phyloP scores from a whole-genome alignment of 176 grass and related monocot species.

The Cymbopogon citratus region DNA sequence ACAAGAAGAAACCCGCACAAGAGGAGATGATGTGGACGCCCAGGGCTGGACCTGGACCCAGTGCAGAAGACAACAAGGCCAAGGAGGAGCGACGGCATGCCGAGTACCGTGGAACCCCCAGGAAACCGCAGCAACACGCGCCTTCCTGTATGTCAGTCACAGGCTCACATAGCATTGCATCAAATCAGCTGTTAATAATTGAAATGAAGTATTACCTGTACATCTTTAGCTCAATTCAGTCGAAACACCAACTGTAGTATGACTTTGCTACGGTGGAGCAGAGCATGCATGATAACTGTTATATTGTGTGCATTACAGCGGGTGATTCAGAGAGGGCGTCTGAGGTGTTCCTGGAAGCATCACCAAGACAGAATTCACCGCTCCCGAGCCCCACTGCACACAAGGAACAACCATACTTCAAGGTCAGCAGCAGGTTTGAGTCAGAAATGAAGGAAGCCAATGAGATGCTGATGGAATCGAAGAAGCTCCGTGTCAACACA shows the following conservation, averaged over 20 bases:
- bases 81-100: constrained; percentile 1
- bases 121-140: background rate
- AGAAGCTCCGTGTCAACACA: constrained; percentile 51
- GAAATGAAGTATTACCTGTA: background rate
- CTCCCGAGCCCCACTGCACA: constrained; percentile 24
- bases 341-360: constrained; percentile 38
- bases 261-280: background rate
- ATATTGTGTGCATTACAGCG: constrained; percentile 16
- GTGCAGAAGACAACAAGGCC: background rate
- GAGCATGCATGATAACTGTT: background rate
- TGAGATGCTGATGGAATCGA: constrained; percentile 48
- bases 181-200: background rate
- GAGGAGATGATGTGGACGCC: constrained; percentile 58
- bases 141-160: constrained; percentile 18
- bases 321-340: background rate
- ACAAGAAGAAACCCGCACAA: constrained; percentile 46
- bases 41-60: constrained; percentile 35
- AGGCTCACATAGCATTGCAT: background rate
- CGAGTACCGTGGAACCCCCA: constrained; percentile 23
- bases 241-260: background rate
- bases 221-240: constrained; percentile 18
- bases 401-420: constrained; percentile 41
- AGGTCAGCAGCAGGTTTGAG: constrained; percentile 55
- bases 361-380: constrained; percentile 28
- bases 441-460: constrained; percentile 63